phyloP scores from a whole-genome alignment of 495 filamentous ascomycete species.

The Friedmanniomyces simplex region DNA sequence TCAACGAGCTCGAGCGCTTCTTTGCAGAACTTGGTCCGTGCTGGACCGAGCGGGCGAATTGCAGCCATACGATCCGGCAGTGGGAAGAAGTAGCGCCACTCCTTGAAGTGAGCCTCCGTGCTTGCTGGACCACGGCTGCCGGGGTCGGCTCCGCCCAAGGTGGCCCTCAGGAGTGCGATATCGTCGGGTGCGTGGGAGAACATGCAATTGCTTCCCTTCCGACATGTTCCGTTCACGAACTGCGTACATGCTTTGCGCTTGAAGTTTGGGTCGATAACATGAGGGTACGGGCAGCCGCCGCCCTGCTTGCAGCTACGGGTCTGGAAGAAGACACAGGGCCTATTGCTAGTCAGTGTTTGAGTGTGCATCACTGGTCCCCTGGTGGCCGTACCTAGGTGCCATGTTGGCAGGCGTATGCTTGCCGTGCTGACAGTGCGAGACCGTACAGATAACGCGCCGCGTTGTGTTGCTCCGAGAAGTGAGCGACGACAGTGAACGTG shows the following conservation, averaged over 20 bases:
- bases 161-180: not conserved
- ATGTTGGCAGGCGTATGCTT: not conserved
- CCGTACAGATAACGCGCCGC: no score
- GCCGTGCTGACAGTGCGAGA: no score
- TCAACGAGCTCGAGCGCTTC: conserved; percentile 2
- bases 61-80: not conserved
- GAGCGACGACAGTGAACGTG: no score
- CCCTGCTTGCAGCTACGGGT: not conserved
- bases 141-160: not conserved
- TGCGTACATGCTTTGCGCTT: not conserved
- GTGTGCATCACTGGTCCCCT: not conserved
- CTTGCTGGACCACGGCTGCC: not conserved
- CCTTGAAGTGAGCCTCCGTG: not conserved
- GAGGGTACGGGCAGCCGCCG: not conserved
- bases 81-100: not conserved
- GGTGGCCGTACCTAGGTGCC: not conserved
- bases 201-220: not conserved
- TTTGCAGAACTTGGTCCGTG: not conserved
- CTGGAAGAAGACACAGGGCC: not conserved
- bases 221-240: not conserved
- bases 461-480: no score
- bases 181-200: not conserved
- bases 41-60: not conserved
- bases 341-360: not conserved
- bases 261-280: not conserved